Conservation (phyloP, 2,329 filamentous ascomycete genomes). For the Penicillium sp. region DNA sequence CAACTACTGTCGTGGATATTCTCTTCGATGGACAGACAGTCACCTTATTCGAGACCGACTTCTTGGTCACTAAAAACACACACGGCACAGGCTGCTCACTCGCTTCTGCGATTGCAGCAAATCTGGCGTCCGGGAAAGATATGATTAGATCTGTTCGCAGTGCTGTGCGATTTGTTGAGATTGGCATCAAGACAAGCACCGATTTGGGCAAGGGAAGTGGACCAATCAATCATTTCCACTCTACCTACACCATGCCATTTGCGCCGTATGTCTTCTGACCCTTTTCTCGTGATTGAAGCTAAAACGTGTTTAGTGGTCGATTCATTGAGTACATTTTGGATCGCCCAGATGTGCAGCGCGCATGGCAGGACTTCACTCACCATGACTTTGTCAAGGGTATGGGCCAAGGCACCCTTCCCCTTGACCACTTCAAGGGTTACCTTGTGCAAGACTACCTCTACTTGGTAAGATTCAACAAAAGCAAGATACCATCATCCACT, state of each 20-base stretch:
- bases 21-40: conserved; percentile 65
- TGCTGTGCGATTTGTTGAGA: conserved; percentile 63
- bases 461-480: conserved; percentile 56
- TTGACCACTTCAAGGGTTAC: conserved; percentile 82
- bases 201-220: conserved; percentile 62
- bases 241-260: conserved; percentile 61
- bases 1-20: conserved; percentile 72
- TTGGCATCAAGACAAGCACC: conserved; percentile 60
- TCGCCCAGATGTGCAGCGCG: conserved; percentile 69
- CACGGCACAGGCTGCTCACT: conserved; percentile 95
- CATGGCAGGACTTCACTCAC: conserved; percentile 76
- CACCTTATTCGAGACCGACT: conserved; percentile 68
- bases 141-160: conserved; percentile 55
- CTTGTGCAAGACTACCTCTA: conserved; percentile 92
- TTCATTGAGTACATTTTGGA: conserved; percentile 84
- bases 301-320: conserved; percentile 56
- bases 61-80: conserved; percentile 74
- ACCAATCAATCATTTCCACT: conserved; percentile 70
- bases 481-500: neutral
- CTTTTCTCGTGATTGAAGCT: neutral
- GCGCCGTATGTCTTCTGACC: conserved; percentile 49
- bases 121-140: conserved; percentile 55
- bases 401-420: conserved; percentile 72
- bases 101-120: conserved; percentile 72
- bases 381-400: conserved; percentile 81